phyloP scores from a whole-genome alignment of 1,284 basidiomycete genomes.

The Sporisorium iseilematis-ciliati region DNA sequence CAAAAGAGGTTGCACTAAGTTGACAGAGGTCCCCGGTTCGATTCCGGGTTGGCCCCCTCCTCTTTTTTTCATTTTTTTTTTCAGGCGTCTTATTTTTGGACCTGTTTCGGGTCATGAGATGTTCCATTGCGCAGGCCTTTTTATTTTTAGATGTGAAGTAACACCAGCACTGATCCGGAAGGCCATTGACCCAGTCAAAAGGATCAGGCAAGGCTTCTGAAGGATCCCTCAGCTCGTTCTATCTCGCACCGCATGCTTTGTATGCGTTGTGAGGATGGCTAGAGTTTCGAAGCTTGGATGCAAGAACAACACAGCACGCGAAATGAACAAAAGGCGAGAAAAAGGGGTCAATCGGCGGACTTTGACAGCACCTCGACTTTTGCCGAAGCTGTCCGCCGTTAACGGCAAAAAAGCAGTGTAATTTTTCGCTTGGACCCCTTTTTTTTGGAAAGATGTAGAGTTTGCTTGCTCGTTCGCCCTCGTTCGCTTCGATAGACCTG shows the following conservation, averaged over 20 bases:
- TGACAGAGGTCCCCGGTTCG: constrained; percentile 60
- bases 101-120: constrained; percentile 12
- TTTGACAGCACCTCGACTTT: too few species aligned
- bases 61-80: constrained; percentile 9
- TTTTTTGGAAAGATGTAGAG: constrained; percentile 11
- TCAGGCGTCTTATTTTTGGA: not conserved
- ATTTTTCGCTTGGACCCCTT: too few species aligned
- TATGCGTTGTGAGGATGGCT: too few species aligned
- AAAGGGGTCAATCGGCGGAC: too few species aligned
- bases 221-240: too few species aligned
- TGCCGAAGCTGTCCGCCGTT: too few species aligned
- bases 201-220: not conserved
- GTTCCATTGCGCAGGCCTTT: not conserved
- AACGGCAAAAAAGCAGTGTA: too few species aligned
- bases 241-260: too few species aligned
- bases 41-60: constrained; percentile 53
- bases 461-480: too few species aligned
- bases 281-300: too few species aligned
- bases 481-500: not conserved
- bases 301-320: too few species aligned
- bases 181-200: not conserved
- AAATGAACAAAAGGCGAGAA: too few species aligned
- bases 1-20: constrained; percentile 24
- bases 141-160: not conserved
- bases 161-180: constrained; percentile 7